Evolutionary conservation across 345 rosid genomes (phyloP), one percentile per base, ranked within the genome.

Genomic region (Salix exigua): DNA sequence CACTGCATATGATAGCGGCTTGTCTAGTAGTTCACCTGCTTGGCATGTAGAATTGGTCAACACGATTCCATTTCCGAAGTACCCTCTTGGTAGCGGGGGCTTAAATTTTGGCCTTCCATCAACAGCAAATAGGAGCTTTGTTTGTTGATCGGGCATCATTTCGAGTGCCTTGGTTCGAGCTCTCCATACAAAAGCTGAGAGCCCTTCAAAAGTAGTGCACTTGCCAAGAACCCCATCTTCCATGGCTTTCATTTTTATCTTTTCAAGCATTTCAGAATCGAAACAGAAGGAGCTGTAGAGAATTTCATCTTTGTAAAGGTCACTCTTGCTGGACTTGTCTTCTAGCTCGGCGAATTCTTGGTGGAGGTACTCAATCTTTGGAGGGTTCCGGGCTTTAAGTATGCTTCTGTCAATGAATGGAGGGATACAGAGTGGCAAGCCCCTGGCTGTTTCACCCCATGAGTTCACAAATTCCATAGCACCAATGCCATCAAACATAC

Each of bases 101-200:
- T 80, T 84, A 75, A 92, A 92, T 78, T 88, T 94, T n/a, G 90
- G 50, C 85, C 98, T 82, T 13, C 96, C 97, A 73, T 94, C 97
- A 53, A 94, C 97, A 0, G 97, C 97, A 61, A 94, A 91, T 31
- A 94, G 86, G 58, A 94, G 98, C 78, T 94, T 94, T 19, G 97
- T 90, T 70, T 80, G 79, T 77, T 92, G 98, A 44, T 87, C 87
- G 60, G 88, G 82, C 4, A 81, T 76, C 88, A 94, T 80, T 19
- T 84, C 84, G 18, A 94, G 79, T 72, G 98, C 91, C 82, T 85
- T 86, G 55, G 97, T 90, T 77, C 98, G 75, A 50, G 94, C 93
- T 78, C 81, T 88, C 98, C 98, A 94, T 30, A 94, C 95, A 51
- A 92, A 90, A 17, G 88, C 98, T 12, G 98, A 92, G 30, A 94